Evolutionary conservation across 1,284 basidiomycete species (phyloP), one percentile per base, ranked within the genome.

Genomic region (Kalmanozyma brasiliensis): DNA sequence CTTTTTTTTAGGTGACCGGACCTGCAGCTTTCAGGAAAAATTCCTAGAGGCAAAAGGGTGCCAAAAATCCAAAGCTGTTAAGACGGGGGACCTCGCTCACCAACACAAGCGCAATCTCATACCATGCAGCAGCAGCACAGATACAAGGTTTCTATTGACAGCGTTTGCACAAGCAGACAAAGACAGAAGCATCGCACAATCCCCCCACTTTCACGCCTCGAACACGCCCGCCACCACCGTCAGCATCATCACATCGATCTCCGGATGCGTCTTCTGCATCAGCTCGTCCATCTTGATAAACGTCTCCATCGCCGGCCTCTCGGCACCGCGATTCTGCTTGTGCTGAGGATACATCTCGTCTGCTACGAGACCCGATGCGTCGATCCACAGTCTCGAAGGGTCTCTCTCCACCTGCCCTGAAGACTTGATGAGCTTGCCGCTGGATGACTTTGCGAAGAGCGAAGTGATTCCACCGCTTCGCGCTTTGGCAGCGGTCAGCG

Each of bases 221-320:
- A 62, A 76, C 2, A 80, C 78, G 29, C 71, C 79, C 8, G 70
- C 79, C 7, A 80, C 58, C 34, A 78, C 65, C 6, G 62, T 67
- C 14, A 81, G 45, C 66, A 82, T 67, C 80, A 82, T 82, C n/a
- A 62, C 59, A 36, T 82, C 80, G 24, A 80, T 59, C 59, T 79
- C 80, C 3, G 79, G 79, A 52, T 79, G 77, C 45, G 65, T 42
- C 0, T 48, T 30, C 17, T 48, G 40, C 55, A 82, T 60, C 35
- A 46, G 65, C 8, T 42, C 52, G 51, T 82, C 79, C 62, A 82
- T 63, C 52, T 62, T 62, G 6, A 43, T 35, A 33, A 80, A 76
- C 13, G 47, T 64, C 30, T 70, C 49, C 64, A 76, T 70, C 44
- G 68, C 69, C 16, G 61, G 46, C 17, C 55, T 34, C 11, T 63